A percentile compares a stretch with the other conserved stretches of the same genome.
Evolutionary conservation across 306 rosid species (phyloP).

Genomic region (Begonia loranthoides): DNA sequence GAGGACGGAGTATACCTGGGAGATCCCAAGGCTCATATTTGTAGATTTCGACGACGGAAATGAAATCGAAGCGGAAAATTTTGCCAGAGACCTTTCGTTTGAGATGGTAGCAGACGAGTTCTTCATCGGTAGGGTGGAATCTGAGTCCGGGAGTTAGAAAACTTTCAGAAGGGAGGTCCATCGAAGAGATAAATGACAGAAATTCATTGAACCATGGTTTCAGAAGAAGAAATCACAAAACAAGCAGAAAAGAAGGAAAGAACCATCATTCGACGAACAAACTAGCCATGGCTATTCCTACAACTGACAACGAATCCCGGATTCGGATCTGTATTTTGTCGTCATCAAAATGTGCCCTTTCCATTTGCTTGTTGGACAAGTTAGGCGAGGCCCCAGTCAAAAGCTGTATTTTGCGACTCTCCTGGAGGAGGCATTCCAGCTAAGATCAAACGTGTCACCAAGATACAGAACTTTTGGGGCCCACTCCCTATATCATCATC

Average conservation of each 20-base stretch:
- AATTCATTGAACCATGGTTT: neutral
- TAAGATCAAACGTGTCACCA: too few relatives aligned
- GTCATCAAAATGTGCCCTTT: too few relatives aligned
- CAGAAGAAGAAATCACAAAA: neutral
- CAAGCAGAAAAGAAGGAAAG: neutral
- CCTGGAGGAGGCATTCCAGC: too few relatives aligned
- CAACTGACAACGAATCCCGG: too few relatives aligned
- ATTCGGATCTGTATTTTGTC: too few relatives aligned
- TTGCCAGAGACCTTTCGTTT: slow-evolving; percentile 55
- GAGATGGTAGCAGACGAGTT: slow-evolving; percentile 58
- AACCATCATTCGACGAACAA: too few relatives aligned
- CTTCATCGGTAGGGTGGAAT: slow-evolving; percentile 94
- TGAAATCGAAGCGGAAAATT: slow-evolving; percentile 29
- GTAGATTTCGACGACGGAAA: slow-evolving; percentile 57
- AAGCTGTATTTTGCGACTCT: too few relatives aligned
- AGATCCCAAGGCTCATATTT: slow-evolving; percentile 92
- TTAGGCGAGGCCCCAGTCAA: too few relatives aligned
- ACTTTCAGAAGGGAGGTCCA: slow-evolving; percentile 22
- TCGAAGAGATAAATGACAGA: slow-evolving; percentile 2
- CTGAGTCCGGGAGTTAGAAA: slow-evolving; percentile 79
- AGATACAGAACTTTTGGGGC: too few relatives aligned
- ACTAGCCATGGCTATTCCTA: too few relatives aligned
- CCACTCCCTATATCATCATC: too few relatives aligned
- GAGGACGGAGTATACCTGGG: slow-evolving; percentile 35
- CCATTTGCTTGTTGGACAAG: too few relatives aligned